Evolutionary conservation across 805 yeast genomes (phyloP).

Genomic region (Candida nonsorbophila): DNA sequence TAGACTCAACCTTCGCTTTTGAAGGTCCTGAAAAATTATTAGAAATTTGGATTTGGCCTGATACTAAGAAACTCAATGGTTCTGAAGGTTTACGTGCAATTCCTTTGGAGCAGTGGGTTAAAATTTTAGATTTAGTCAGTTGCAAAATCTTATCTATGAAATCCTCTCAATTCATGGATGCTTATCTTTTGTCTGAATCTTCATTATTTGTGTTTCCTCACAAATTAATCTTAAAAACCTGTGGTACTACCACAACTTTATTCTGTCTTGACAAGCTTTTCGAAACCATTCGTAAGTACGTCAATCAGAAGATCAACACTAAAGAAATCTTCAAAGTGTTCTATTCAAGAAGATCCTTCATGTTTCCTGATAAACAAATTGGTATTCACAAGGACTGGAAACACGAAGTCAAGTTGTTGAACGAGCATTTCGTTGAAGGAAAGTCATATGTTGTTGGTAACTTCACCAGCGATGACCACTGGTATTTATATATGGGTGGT

Average conservation of each 20-base stretch:
- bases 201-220: slow-evolving; percentile 86
- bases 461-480: slow-evolving; percentile 73
- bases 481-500: slow-evolving; percentile 81
- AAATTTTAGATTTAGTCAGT: slow-evolving; percentile 71
- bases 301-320: slow-evolving; percentile 16
- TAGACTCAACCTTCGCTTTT: slow-evolving; percentile 88
- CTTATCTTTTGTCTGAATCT: slow-evolving; percentile 83
- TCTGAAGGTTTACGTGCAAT: slow-evolving; percentile 56
- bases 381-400: slow-evolving; percentile 83
- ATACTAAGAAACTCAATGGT: slow-evolving; percentile 28
- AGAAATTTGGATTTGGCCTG: slow-evolving; percentile 80
- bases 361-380: slow-evolving; percentile 85
- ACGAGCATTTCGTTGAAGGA: slow-evolving; percentile 58
- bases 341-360: slow-evolving; percentile 85
- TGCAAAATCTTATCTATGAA: slow-evolving; percentile 85
- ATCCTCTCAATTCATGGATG: slow-evolving; percentile 61
- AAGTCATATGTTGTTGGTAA: slow-evolving; percentile 71
- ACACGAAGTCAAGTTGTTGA: slow-evolving; percentile 67
- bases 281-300: slow-evolving; percentile 25
- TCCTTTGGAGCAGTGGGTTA: slow-evolving; percentile 63
- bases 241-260: slow-evolving; percentile 93
- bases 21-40: slow-evolving; percentile 96
- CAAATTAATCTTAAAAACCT: slow-evolving; percentile 82
- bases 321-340: slow-evolving; percentile 58
- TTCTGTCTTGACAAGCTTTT: slow-evolving; percentile 67